These are phyloP conservation scores for Trichoderma arundinaceum DNA, from an alignment of 2,329 filamentous ascomycete genomes.

Conservation along the genomic window DNA sequence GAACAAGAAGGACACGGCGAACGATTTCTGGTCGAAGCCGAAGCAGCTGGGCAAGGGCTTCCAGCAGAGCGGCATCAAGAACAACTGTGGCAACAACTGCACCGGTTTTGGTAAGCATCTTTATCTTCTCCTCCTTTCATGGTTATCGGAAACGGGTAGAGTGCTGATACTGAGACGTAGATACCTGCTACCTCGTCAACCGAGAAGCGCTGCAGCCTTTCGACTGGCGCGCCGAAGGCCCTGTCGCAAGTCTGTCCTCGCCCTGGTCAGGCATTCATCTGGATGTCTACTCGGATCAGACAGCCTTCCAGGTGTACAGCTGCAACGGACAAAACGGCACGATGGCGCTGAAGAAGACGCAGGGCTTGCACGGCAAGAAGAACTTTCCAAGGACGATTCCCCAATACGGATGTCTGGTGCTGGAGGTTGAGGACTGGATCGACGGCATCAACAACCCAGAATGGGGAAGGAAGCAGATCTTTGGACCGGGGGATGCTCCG, in stretches of 20 bases:
- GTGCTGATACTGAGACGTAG: constrained; percentile 42
- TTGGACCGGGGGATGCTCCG: constrained; percentile 61
- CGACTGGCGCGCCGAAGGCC: constrained; percentile 66
- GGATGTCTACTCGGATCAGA: constrained; percentile 82
- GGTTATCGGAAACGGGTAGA: background rate
- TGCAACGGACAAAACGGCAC: constrained; percentile 79
- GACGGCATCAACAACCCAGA: constrained; percentile 91
- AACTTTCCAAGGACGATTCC: constrained; percentile 67
- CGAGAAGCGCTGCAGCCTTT: constrained; percentile 61
- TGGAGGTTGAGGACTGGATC: constrained; percentile 94
- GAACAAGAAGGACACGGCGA: constrained; percentile 70
- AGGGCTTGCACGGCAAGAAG: constrained; percentile 63
- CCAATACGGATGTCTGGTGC: constrained; percentile 83
- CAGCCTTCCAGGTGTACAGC: constrained; percentile 86
- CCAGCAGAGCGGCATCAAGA: constrained; percentile 63
- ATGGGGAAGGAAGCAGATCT: constrained; percentile 77
- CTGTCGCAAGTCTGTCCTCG: constrained; percentile 71
- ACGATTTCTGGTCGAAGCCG: constrained; percentile 81
- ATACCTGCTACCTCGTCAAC: constrained; percentile 73
- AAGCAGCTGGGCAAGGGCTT: constrained; percentile 80
- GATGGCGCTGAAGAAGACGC: constrained; percentile 70
- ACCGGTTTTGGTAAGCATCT: constrained; percentile 74
- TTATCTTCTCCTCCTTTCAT: background rate
- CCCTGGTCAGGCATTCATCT: constrained; percentile 82
- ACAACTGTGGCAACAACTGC: constrained; percentile 82